phyloP scores from a whole-genome alignment of 306 rosid species.

The Inga laurina region DNA sequence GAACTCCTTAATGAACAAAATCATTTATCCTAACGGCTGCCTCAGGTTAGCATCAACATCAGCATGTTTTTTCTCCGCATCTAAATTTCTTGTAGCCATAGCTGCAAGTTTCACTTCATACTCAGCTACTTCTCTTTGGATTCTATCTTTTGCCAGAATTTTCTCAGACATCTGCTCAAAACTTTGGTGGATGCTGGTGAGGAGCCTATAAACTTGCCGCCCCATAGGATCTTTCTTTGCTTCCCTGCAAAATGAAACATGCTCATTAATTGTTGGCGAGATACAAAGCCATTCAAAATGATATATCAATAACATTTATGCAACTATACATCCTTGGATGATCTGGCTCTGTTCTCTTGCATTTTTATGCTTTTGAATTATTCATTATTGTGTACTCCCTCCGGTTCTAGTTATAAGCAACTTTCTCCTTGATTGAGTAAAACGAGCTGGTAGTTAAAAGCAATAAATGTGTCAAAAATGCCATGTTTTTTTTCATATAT shows the following conservation, averaged over 20 bases:
- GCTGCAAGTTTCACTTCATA: slow-evolving; percentile 76
- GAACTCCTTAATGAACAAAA: background rate
- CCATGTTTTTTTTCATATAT: no score
- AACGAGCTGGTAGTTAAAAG: no score
- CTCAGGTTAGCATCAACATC: slow-evolving; percentile 57
- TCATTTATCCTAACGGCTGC: slow-evolving; percentile 37
- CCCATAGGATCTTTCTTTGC: slow-evolving; percentile 78
- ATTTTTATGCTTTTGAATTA: background rate
- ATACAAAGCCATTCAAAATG: background rate
- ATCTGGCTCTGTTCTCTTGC: background rate
- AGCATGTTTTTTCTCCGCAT: slow-evolving; percentile 52
- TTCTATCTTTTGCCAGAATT: slow-evolving; percentile 71
- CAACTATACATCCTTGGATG: slow-evolving; percentile 6
- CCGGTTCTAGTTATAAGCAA: no score
- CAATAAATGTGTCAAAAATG: no score
- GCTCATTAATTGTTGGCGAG: slow-evolving; percentile 1
- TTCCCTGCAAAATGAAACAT: slow-evolving; percentile 59
- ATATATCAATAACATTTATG: background rate
- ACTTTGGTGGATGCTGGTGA: slow-evolving; percentile 73
- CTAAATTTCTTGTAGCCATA: slow-evolving; percentile 53
- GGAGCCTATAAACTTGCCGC: slow-evolving; percentile 69
- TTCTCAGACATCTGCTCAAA: slow-evolving; percentile 81
- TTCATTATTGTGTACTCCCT: slow-evolving; percentile 19
- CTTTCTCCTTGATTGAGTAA: no score
- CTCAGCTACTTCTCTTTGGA: slow-evolving; percentile 67